phyloP scores from a whole-genome alignment of 768 basidiomycete species.

The Lentinula detonsa region DNA sequence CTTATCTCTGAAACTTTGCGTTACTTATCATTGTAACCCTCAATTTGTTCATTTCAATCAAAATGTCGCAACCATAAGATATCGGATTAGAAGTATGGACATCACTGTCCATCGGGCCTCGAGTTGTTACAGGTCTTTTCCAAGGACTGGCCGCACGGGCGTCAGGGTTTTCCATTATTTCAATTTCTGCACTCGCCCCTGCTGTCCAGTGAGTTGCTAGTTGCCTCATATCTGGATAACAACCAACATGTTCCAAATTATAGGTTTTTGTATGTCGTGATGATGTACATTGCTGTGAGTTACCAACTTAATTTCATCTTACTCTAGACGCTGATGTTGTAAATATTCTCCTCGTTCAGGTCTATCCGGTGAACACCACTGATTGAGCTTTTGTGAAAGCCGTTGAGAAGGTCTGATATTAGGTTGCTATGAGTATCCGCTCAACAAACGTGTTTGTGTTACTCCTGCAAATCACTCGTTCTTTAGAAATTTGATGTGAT shows the following conservation, averaged over 20 bases:
- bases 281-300: slow-evolving; percentile 69
- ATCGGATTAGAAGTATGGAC: slow-evolving; percentile 34
- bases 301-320: not conserved
- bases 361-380: slow-evolving; percentile 32
- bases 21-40: no score
- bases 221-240: not conserved
- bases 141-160: slow-evolving; percentile 50
- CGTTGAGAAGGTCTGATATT: not conserved
- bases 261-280: slow-evolving; percentile 66
- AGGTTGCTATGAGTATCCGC: slow-evolving; percentile 60
- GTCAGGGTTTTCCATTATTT: slow-evolving; percentile 45
- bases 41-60: not conserved
- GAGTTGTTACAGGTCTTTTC: slow-evolving; percentile 41
- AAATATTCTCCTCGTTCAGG: slow-evolving; percentile 16
- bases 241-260: not conserved
- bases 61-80: slow-evolving; percentile 19
- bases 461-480: not conserved
- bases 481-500: not conserved
- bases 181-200: slow-evolving; percentile 49
- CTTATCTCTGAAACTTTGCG: no score
- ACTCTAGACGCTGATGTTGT: not conserved
- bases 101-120: slow-evolving; percentile 28
- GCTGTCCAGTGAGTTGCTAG: slow-evolving; percentile 52
- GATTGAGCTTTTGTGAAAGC: not conserved
- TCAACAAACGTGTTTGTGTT: slow-evolving; percentile 51